phyloP scores from a whole-genome alignment of 169 alveolate genomes.

The Haemoproteus tartakovskyi region DNA sequence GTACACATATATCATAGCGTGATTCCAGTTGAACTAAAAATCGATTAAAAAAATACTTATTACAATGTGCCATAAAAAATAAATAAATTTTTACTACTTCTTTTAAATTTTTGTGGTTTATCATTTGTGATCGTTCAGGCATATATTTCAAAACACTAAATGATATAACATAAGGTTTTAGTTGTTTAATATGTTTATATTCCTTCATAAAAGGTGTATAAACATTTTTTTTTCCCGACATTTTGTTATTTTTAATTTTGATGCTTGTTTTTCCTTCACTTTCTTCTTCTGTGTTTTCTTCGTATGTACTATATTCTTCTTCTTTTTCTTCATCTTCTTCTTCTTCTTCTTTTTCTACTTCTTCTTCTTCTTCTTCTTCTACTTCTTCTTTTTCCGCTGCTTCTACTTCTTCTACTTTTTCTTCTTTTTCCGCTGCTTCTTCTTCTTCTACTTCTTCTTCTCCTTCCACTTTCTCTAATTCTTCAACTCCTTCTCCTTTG shows the following conservation, averaged over 20 bases:
- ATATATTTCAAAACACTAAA: too few species aligned
- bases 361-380: neutral
- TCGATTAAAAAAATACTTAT: slow-evolving; percentile 18
- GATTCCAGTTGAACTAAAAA: too few species aligned
- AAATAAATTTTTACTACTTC: slow-evolving; percentile 27
- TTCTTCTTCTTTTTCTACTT: neutral
- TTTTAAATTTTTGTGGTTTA: neutral
- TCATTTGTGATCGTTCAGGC: too few species aligned
- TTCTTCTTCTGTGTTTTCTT: neutral
- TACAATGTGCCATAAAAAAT: slow-evolving; percentile 20
- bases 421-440: neutral
- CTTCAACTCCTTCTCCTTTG: neutral
- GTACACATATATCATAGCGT: too few species aligned
- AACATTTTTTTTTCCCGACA: too few species aligned
- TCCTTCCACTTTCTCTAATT: neutral
- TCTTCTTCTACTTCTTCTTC: neutral
- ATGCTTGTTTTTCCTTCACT: too few species aligned
- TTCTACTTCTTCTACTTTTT: slow-evolving; percentile 4
- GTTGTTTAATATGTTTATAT: too few species aligned
- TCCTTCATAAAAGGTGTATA: too few species aligned
- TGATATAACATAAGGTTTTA: too few species aligned
- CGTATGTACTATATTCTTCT: neutral
- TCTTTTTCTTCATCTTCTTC: neutral
- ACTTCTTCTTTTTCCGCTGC: slow-evolving; percentile 6
- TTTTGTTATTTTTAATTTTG: too few species aligned